These are phyloP conservation scores for Globisporangium megalacanthum DNA, from an alignment of 352 stramenopile genomes.

Conservation along the genomic window DNA sequence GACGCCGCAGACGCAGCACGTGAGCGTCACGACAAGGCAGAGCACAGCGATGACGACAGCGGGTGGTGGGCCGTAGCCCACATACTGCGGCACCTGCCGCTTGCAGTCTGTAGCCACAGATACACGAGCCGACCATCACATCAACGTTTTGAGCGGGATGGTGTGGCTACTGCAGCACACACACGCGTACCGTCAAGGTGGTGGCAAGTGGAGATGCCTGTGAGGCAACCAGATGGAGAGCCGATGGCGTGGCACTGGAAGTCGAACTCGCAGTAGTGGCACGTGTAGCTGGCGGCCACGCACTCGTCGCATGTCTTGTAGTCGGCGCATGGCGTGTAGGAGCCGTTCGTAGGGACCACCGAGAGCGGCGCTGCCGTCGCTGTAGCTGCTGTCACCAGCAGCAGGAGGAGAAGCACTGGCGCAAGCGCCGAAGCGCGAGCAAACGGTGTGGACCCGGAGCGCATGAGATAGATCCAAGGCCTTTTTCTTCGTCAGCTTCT, in stretches of 20 bases:
- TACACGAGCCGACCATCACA: too few relatives aligned
- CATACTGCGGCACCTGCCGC: conserved; percentile 58
- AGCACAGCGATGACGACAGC: conserved; percentile 83
- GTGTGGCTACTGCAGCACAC: conserved; percentile 1
- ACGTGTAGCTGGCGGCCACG: conserved; percentile 63
- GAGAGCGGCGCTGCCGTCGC: too few relatives aligned
- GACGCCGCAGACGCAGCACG: conserved; percentile 75
- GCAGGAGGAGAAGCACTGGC: too few relatives aligned
- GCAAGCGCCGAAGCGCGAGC: too few relatives aligned
- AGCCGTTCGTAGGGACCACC: conserved; percentile 1
- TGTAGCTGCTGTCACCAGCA: too few relatives aligned
- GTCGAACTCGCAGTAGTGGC: conserved; percentile 82
- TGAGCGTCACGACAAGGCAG: conserved; percentile 74
- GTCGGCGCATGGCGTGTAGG: conserved; percentile 24
- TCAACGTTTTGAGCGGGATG: not conserved
- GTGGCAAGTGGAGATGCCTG: conserved; percentile 73
- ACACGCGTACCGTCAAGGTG: conserved; percentile 58
- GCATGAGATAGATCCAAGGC: too few relatives aligned
- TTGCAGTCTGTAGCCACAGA: conserved; percentile 48
- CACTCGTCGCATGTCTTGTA: conserved; percentile 77
- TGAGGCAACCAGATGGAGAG: conserved; percentile 55
- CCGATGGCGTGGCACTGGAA: conserved; percentile 81
- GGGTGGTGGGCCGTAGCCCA: conserved; percentile 75
- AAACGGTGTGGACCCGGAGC: too few relatives aligned
- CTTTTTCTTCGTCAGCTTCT: too few relatives aligned